Evolutionary conservation across 768 basidiomycete genomes (phyloP), one percentile per base, ranked within the genome.

Genomic region (Suillus subaureus): DNA sequence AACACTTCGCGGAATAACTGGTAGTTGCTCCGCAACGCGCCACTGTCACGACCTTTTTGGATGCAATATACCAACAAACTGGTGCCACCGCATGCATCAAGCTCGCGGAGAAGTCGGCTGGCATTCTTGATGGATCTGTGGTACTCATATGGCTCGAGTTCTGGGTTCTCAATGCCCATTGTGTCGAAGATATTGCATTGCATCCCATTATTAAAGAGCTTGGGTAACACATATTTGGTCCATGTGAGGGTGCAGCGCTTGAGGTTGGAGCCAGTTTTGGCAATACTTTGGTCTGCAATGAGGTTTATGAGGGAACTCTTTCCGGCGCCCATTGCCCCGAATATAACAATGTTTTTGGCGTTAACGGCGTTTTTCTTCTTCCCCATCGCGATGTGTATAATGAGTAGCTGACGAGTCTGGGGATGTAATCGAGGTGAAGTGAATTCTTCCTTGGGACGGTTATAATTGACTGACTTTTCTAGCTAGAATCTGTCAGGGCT

Each of bases 281-380:
- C 81, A 21, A 71, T 45, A 0, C 69, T 62, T 4, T 64, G 12
- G 35, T 73, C 75, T 4, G 73, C 72, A 21, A 83, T 66, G 71
- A 83, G 75, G 69, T 83, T 84, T 65, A 84, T 72, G 49, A 82
- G 74, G 18, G 80, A 81, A 63, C 83, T 84, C 64, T 84, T 84
- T 26, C 79, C 78, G 57, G 77, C 75, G 1, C 75, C 75, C 6
- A 68, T 72, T 66, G 77, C 75, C 23, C 75, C 75, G 47, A 76
- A 76, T 55, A 76, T 71, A 26, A 76, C 69, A 31, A 76, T 61
- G 16, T 76, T 76, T 67, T 75, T 64, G 39, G 68, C 57, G 57
- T 51, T 61, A 62, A 33, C 2, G 39, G 21, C 21, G n/a, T 3
- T 18, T 61, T 28, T 11, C 6, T 40, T 16, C 15, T 16, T 31